Conservation (phyloP, 2,329 filamentous ascomycete species). For the Penicillium italicum region DNA sequence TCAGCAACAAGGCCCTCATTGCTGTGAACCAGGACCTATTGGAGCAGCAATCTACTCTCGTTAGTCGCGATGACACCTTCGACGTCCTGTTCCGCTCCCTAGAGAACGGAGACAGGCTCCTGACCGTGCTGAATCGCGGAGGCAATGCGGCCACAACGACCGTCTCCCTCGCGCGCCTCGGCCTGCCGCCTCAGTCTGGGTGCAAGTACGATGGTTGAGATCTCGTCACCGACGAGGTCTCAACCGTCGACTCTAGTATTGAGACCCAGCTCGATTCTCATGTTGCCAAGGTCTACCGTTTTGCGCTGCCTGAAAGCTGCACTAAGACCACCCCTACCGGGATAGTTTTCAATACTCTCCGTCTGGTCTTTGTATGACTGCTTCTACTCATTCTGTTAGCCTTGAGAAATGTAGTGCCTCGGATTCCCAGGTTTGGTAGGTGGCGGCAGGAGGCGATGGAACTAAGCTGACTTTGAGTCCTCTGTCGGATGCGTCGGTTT, state of each 20-base stretch:
- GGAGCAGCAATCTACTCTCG: slow-evolving; percentile 48
- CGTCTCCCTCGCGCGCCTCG: slow-evolving; percentile 38
- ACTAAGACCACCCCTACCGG: slow-evolving; percentile 43
- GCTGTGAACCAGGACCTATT: slow-evolving; percentile 44
- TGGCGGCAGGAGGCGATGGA: slow-evolving; percentile 21
- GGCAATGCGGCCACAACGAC: slow-evolving; percentile 26
- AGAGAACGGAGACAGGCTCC: slow-evolving; percentile 46
- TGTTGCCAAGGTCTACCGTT: slow-evolving; percentile 44
- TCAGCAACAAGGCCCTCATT: slow-evolving; percentile 44
- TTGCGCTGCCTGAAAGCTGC: slow-evolving; percentile 33
- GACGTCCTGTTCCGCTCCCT: slow-evolving; percentile 49
- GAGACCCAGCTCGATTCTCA: slow-evolving; percentile 35
- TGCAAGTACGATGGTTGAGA: slow-evolving; percentile 38
- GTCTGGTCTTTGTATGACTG: slow-evolving; percentile 45
- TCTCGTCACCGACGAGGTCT: slow-evolving; percentile 43
- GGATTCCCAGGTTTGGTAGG: slow-evolving; percentile 45
- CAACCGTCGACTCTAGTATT: slow-evolving; percentile 23
- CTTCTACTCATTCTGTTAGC: slow-evolving; percentile 22
- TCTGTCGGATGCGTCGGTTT: slow-evolving; percentile 35
- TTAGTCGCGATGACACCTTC: slow-evolving; percentile 43
- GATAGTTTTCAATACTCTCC: slow-evolving; percentile 50
- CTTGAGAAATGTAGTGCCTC: slow-evolving; percentile 40
- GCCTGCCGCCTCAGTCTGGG: slow-evolving; percentile 29
- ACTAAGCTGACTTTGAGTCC: slow-evolving; percentile 38
- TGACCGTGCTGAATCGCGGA: slow-evolving; percentile 49